Base-by-base conservation (phyloP, 257 asterid genomes). In the Forsythia viridissima region DNA sequence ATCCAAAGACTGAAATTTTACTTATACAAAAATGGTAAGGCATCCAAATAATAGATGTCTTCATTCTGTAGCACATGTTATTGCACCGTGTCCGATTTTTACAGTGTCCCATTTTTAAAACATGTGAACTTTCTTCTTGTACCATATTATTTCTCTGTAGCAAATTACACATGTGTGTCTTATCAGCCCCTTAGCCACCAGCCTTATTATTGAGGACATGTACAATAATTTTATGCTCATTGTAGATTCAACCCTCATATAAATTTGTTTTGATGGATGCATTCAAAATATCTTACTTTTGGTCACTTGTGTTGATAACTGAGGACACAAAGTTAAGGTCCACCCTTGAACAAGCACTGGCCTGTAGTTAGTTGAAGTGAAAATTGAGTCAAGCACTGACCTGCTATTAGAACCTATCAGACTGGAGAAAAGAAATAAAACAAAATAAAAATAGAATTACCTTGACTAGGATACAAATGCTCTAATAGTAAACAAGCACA, bases 31-130 rank as follows among this genome's bases (percentile, higher is more conserved):
- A 48, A 48, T 48, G n/a, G n/a, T n/a, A n/a, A 48, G 57, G 4
- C n/a, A 48, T 2, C 57, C 57, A 48, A 13, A 48, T 48, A 4
- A 12, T 12, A 11, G n/a, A 48, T 4, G n/a, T 48, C 57, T 12
- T 12, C 57, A 13, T 55, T 67, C 76, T 18, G 81, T 48, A 51
- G 61, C 20, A 51, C 7, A 3, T 51, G 55, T 70, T 74, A 69
- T 65, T 74, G 39, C 63, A 39, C 48, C 41, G 9, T 52, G 81
- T 8, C 71, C 70, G 55, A n/a, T n/a, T n/a, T n/a, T n/a, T n/a
- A 52, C 15, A 20, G n/a, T 52, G 61, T 52, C 21, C 61, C 13
- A 52, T 52, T 52, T 12, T 52, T 2, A 52, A 52, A 52, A 52
- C 61, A 0, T 52, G 13, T 12, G 61, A 52, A 52, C 61, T 52